Conservation (phyloP, 345 rosid species). For the Trapa incisa region DNA sequence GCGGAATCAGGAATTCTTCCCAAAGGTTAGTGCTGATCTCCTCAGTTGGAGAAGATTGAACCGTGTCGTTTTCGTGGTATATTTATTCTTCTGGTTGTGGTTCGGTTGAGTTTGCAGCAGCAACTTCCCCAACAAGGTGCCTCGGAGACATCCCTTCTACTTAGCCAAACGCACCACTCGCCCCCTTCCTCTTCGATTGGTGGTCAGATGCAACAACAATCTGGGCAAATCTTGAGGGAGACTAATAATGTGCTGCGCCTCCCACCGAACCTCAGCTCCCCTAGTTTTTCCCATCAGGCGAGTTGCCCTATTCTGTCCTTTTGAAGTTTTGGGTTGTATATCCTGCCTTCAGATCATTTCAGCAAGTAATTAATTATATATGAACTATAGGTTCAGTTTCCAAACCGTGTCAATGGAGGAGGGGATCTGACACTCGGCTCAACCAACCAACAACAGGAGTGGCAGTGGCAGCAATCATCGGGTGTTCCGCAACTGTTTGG, state of each 20-base stretch:
- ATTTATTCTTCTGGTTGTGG: background rate
- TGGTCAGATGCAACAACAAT: conserved; percentile 11
- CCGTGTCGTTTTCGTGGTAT: background rate
- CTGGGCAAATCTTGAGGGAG: conserved; percentile 20
- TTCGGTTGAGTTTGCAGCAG: conserved; percentile 3
- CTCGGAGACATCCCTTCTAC: conserved; percentile 27
- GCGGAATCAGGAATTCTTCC: conserved; percentile 24
- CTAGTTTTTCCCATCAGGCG: conserved; percentile 10
- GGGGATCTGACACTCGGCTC: conserved; percentile 3
- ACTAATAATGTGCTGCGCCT: conserved; percentile 18
- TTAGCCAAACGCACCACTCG: conserved; percentile 44
- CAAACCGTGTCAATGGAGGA: conserved; percentile 28
- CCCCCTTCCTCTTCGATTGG: conserved; percentile 18
- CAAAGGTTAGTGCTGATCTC: conserved; percentile 25
- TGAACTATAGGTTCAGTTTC: conserved; percentile 21
- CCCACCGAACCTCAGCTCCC: conserved; percentile 22
- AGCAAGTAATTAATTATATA: background rate
- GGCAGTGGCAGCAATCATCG: conserved; percentile 28
- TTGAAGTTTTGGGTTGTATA: no score
- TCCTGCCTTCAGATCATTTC: no score
- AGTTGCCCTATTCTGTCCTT: background rate
- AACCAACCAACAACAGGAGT: conserved; percentile 6
- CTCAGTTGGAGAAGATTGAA: background rate
- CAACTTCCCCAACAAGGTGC: conserved; percentile 1
- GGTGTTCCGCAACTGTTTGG: conserved; percentile 45